Base-by-base conservation (phyloP, 352 stramenopile genomes). In the Thalassiosira mediterranea region DNA sequence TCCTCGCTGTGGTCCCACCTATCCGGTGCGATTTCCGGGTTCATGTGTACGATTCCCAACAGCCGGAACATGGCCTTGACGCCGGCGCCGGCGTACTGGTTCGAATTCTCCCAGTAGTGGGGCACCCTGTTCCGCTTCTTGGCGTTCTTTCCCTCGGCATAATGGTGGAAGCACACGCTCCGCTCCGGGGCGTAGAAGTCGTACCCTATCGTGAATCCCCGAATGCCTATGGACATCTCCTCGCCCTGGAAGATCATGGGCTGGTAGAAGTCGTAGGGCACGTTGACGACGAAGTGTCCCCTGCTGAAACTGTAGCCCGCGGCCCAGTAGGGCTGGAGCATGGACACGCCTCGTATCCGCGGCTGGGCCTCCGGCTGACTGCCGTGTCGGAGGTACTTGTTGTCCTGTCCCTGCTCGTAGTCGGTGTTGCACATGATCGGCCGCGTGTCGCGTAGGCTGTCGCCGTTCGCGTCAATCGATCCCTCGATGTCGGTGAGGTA, bases 241-340 rank as follows among this genome's bases (percentile, higher is more conserved):
- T 93, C 87, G 25, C 87, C 87, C 70, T 93, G 88, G 48, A 95
- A 95, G 32, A 95, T 91, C 88, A 92, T 91, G 4, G 88, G 87
- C 37, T 87, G 68, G 54, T 92, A 90, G n/a, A 72, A 80, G 82
- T 95, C 91, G 71, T 95, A 95, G 3, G 91, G 91, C 10, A 94
- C 88, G 61, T 92, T 90, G 0, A 93, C 78, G 25, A 95, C 63
- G 64, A 94, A 93, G 40, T 95, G 90, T 17, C 90, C 90, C 3
- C 90, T 59, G n/a, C 68, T 79, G 63, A 95, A 95, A n/a, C 67
- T 88, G 48, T 93, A 93, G 19, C 91, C 90, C 10, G 91, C 91
- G 1, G 91, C 91, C 86, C 88, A 95, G 70, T 91, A 95, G 1
- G 91, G 91, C 15, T 53, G 44, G 15, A 53, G 21, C 15, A 53